These are phyloP conservation scores for Lentinula detonsa DNA, from an alignment of 768 basidiomycete species.

Conservation along the genomic window DNA sequence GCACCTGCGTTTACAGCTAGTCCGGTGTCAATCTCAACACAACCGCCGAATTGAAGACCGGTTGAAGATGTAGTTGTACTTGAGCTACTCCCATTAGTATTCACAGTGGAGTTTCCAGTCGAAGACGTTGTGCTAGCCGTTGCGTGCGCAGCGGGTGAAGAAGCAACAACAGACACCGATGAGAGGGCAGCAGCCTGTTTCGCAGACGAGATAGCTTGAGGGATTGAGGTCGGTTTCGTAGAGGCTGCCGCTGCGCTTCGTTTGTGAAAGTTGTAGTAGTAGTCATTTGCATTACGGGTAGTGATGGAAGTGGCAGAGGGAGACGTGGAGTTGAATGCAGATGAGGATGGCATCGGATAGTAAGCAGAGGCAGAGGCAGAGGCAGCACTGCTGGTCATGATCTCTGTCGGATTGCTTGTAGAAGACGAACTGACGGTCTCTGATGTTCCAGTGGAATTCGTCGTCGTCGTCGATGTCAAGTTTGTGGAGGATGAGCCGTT, in stretches of 20 bases:
- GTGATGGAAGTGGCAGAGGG: not conserved
- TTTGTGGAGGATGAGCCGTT: not conserved
- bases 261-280: not conserved
- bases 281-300: not conserved
- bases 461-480: not conserved
- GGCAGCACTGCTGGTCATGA: not conserved
- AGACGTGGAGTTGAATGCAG: not conserved
- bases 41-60: constrained; percentile 22
- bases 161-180: not conserved
- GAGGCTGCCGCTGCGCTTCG: not conserved
- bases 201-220: not conserved
- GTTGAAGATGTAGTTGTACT: constrained; percentile 1
- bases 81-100: not conserved
- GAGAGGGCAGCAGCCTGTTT: not conserved
- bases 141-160: not conserved
- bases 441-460: not conserved
- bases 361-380: not conserved
- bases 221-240: not conserved
- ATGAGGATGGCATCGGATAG: not conserved
- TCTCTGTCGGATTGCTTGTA: not conserved
- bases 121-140: not conserved
- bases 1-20: constrained; percentile 26
- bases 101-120: too few species aligned
- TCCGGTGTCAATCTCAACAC: constrained; percentile 25
- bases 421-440: not conserved